phyloP scores from a whole-genome alignment of 768 basidiomycete species.

The Tulasnella sp. region DNA sequence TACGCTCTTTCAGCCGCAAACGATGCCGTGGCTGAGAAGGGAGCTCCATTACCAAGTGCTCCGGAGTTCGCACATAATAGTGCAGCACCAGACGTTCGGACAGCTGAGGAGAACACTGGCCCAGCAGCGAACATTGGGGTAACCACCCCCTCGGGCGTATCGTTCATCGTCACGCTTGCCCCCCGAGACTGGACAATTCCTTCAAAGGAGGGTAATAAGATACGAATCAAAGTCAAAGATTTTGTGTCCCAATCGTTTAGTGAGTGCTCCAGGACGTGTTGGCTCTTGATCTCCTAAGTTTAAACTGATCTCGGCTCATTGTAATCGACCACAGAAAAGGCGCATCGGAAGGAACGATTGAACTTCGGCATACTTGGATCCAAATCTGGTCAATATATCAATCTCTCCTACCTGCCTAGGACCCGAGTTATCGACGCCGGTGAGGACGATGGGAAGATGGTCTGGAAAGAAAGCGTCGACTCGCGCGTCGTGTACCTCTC shows the following conservation, averaged over 20 bases:
- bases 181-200: neutral
- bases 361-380: neutral
- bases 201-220: neutral
- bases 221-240: neutral
- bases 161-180: neutral
- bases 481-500: neutral
- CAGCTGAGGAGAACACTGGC: neutral
- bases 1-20: neutral
- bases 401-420: neutral
- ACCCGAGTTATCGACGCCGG: neutral
- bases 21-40: neutral
- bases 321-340: neutral
- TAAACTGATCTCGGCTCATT: too few species aligned
- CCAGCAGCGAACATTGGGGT: neutral
- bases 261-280: too few species aligned
- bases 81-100: neutral
- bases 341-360: neutral
- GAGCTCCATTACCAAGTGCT: neutral
- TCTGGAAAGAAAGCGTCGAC: neutral
- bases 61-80: neutral
- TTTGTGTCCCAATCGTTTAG: neutral
- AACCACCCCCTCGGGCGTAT: neutral
- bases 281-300: too few species aligned
- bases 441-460: neutral
- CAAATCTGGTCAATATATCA: neutral